These are phyloP conservation scores for Coriolopsis trogii DNA, from an alignment of 1,284 basidiomycete species.

Conservation along the genomic window DNA sequence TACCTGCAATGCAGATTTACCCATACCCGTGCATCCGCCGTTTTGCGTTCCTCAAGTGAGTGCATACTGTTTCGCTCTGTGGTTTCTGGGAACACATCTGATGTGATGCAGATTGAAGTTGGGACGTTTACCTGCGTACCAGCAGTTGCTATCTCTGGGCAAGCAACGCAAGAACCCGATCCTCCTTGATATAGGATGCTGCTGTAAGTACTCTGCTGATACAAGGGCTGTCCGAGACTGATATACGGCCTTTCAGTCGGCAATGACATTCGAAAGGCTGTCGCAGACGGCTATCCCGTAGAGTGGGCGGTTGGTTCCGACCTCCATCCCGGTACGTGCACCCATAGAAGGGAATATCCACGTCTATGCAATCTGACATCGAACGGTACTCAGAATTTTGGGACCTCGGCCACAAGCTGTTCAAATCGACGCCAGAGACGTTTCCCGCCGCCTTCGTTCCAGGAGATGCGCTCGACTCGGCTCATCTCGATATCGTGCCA, in stretches of 20 bases:
- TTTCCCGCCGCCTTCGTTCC: conserved; percentile 49
- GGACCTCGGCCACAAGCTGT: conserved; percentile 38
- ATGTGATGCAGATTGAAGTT: conserved; percentile 29
- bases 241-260: conserved; percentile 39
- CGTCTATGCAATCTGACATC: conserved; percentile 25
- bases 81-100: background rate
- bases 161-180: conserved; percentile 44
- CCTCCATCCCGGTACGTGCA: conserved; percentile 34
- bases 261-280: conserved; percentile 45
- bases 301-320: conserved; percentile 39
- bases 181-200: conserved; percentile 51
- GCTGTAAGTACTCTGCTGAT: conserved; percentile 40
- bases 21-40: conserved; percentile 45
- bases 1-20: conserved; percentile 31
- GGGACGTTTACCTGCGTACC: conserved; percentile 46
- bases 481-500: conserved; percentile 34
- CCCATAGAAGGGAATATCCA: background rate
- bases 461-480: conserved; percentile 48
- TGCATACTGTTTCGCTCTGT: background rate
- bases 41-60: conserved; percentile 46
- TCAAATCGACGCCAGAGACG: conserved; percentile 36
- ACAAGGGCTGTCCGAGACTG: background rate
- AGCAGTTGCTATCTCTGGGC: conserved; percentile 42
- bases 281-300: conserved; percentile 42
- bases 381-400: conserved; percentile 39